These are phyloP conservation scores for Curvularia eragrostidis DNA, from an alignment of 2,329 filamentous ascomycete species.

Conservation along the genomic window DNA sequence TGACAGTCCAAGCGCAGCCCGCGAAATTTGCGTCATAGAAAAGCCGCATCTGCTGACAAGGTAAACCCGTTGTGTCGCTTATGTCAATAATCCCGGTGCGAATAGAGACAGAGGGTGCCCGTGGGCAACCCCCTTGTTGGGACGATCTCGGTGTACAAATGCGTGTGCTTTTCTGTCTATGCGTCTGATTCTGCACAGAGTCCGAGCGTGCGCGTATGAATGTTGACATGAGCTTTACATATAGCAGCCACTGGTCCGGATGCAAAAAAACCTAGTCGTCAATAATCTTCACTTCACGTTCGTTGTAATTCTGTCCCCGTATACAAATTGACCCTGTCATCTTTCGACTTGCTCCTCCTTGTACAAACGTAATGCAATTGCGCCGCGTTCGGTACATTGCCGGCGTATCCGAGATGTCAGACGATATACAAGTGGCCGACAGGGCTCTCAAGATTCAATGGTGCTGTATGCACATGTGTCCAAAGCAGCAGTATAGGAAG, in stretches of 20 bases:
- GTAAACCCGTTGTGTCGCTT: background rate
- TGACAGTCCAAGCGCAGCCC: background rate
- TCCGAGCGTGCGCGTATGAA: slow-evolving; percentile 4
- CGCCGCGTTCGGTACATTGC: background rate
- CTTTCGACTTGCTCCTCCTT: background rate
- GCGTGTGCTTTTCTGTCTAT: slow-evolving; percentile 2
- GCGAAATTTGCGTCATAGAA: background rate
- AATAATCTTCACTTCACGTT: slow-evolving; percentile 3
- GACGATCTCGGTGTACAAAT: background rate
- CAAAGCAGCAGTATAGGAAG: background rate
- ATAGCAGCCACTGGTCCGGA: slow-evolving; percentile 1
- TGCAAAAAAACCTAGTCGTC: background rate
- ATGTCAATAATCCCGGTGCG: background rate
- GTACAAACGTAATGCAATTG: background rate
- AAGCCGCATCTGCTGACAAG: slow-evolving; percentile 3
- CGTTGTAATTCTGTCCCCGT: background rate
- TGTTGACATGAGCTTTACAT: slow-evolving; percentile 2
- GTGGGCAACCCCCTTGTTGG: slow-evolving; percentile 1
- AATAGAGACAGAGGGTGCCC: background rate
- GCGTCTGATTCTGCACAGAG: slow-evolving; percentile 1
- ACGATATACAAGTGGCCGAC: background rate
- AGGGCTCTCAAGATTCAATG: background rate
- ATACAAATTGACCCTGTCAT: background rate
- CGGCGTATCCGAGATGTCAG: background rate
- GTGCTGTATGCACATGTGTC: background rate